These are phyloP conservation scores for Aaosphaeria arxii DNA, from an alignment of 2,329 filamentous ascomycete genomes.

Conservation along the genomic window DNA sequence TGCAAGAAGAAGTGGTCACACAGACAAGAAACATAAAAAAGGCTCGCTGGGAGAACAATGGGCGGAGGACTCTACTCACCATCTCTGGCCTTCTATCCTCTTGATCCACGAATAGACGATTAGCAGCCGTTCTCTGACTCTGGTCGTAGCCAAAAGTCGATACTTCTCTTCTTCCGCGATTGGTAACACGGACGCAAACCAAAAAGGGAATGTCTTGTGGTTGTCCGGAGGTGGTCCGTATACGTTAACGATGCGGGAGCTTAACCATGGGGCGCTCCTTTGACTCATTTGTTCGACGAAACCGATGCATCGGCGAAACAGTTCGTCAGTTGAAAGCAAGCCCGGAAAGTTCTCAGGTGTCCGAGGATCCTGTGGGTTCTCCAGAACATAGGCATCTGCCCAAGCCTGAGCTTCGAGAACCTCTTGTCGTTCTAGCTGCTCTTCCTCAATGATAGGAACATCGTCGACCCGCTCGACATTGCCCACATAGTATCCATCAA, in stretches of 20 bases:
- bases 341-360: slow-evolving; percentile 41
- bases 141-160: slow-evolving; percentile 66
- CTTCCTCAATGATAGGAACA: slow-evolving; percentile 77
- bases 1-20: neutral
- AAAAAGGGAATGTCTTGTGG: slow-evolving; percentile 78
- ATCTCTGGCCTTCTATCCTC: slow-evolving; percentile 66
- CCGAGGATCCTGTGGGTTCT: slow-evolving; percentile 23
- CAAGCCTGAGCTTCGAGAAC: slow-evolving; percentile 43
- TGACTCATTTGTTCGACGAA: slow-evolving; percentile 70
- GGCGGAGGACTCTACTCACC: slow-evolving; percentile 53
- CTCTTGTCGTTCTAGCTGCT: slow-evolving; percentile 69
- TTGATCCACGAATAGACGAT: slow-evolving; percentile 77
- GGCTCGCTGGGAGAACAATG: neutral
- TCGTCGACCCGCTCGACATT: slow-evolving; percentile 76
- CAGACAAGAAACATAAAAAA: neutral
- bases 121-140: slow-evolving; percentile 78
- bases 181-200: slow-evolving; percentile 81
- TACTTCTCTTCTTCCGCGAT: slow-evolving; percentile 79
- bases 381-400: slow-evolving; percentile 22
- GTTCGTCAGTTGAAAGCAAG: slow-evolving; percentile 64
- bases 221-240: slow-evolving; percentile 77
- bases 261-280: slow-evolving; percentile 71
- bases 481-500: slow-evolving; percentile 79
- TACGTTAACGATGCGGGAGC: slow-evolving; percentile 66
- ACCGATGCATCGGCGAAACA: slow-evolving; percentile 63